Evolutionary conservation across 1,284 basidiomycete species (phyloP), one percentile per base, ranked within the genome.

Genomic region (Termitomyces sp.): DNA sequence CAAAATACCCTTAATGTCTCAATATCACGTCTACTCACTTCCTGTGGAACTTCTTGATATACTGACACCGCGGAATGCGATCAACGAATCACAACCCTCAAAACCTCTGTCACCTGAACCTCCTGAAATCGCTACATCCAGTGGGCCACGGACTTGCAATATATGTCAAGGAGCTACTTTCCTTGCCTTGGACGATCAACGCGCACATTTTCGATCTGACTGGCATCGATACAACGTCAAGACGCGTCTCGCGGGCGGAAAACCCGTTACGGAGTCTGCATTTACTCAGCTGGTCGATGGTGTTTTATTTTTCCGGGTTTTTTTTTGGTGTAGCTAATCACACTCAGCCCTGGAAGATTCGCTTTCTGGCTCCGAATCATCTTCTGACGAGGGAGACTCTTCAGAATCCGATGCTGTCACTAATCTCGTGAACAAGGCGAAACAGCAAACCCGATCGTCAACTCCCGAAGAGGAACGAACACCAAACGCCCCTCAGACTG

Each of bases 161-260:
- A 76, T 93, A 52, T 96, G 93, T 64, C 78, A 85, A 5, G 86
- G 84, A 1, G 77, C 80, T 1, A 65, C 73, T 0, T 98, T 98
- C 59, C 64, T 76, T 10, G 84, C 88, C 52, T 82, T 96, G 2
- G 83, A 90, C 30, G 88, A 91, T 52, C 94, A 98, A 66, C 80
- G 95, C 45, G 70, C 76, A 1, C 96, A 99, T 70, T 98, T 93
- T 69, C 86, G 88, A 64, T 92, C 92, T 28, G 95, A 98, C 70
- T 98, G 96, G 96, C 96, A 99, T 78, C 81, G 94, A 52, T 98
- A 97, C 73, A 99, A 99, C 67, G 90, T 95, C 58, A 97, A 96
- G 71, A 79, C 83, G 46, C 86, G 84, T 54, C 72, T 94, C 34
- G 73, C 73, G 52, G 83, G 85, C 15, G 78, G 80, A 36, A 77